Percentiles rank a stretch among this genome's conserved stretches.
phyloP scores from a whole-genome alignment of 352 stramenopile genomes.

The Globisporangium lucens region DNA sequence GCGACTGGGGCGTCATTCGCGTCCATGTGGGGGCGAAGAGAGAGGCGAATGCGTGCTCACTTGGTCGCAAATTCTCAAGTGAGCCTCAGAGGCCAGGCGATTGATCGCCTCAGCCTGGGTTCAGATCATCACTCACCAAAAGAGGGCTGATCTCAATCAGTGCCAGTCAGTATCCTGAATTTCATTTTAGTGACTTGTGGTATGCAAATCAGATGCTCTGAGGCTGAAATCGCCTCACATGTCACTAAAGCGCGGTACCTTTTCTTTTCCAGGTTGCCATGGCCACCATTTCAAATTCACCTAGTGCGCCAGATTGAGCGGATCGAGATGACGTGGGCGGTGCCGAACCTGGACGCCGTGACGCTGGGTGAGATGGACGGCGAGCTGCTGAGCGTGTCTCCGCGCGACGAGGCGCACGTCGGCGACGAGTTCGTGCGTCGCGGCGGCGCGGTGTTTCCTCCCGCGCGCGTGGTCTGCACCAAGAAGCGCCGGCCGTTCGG shows the following conservation, averaged over 20 bases:
- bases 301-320: not conserved
- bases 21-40: not conserved
- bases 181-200: not conserved
- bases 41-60: not conserved
- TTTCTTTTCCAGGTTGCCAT: not conserved
- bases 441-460: constrained; percentile 51
- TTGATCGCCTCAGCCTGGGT: not conserved
- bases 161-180: not conserved
- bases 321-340: constrained; percentile 51
- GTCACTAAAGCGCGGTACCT: not conserved
- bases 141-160: not conserved
- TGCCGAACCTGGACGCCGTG: constrained; percentile 62
- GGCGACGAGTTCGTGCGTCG: constrained; percentile 65
- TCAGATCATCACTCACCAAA: not conserved
- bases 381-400: constrained; percentile 69
- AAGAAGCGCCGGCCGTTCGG: constrained; percentile 57
- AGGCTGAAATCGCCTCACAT: not conserved
- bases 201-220: not conserved
- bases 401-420: constrained; percentile 49
- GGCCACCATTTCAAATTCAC: not conserved
- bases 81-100: not conserved
- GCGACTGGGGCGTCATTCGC: not conserved
- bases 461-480: constrained; percentile 45
- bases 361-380: constrained; percentile 73
- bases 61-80: not conserved